phyloP scores from a whole-genome alignment of 139 green algal species.

The Coelastrella sp. region DNA sequence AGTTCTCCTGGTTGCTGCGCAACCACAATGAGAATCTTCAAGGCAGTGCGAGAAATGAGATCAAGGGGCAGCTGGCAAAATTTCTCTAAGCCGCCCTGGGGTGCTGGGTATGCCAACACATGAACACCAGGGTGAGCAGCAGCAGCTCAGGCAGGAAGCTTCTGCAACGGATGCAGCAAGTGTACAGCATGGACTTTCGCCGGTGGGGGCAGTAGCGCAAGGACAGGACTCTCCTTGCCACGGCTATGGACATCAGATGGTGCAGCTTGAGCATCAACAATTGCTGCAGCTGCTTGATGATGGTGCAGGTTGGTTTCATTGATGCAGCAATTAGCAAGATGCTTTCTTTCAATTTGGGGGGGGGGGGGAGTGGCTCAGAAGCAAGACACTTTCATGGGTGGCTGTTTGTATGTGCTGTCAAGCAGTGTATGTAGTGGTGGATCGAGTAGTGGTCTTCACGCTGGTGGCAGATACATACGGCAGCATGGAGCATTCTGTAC shows the following conservation, averaged over 20 bases:
- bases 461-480: no score
- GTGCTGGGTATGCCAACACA: neutral
- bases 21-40: slow-evolving; percentile 60
- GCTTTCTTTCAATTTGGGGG: neutral
- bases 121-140: neutral
- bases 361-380: no score
- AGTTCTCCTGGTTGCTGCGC: slow-evolving; percentile 65
- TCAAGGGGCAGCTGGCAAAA: slow-evolving; percentile 53
- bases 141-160: neutral
- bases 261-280: neutral
- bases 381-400: no score
- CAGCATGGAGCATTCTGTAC: no score
- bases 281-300: neutral
- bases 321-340: neutral
- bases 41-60: neutral
- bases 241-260: neutral
- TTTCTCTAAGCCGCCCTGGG: slow-evolving; percentile 48
- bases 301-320: neutral
- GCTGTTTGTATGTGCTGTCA: neutral
- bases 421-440: neutral
- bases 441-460: neutral
- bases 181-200: neutral
- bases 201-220: neutral
- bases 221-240: neutral
- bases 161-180: neutral